Evolutionary conservation across 1,139 yeast species (phyloP), one percentile per base, ranked within the genome.

Genomic region (Diutina rugosa): DNA sequence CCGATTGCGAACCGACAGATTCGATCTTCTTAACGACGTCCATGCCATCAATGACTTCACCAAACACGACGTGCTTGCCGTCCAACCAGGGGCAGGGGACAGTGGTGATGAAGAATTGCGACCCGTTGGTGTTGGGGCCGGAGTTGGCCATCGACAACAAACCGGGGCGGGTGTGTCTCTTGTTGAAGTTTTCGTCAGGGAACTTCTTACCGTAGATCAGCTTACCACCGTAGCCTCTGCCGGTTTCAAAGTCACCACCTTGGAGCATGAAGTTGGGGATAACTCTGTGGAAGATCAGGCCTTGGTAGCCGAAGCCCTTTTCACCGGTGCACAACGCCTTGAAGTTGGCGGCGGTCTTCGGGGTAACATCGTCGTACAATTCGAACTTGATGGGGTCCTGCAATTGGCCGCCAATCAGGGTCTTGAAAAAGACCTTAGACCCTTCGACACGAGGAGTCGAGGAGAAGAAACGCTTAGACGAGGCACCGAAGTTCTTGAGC

Each of bases 1-100:
- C 77, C 55, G 66, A 58, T 58, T 63, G 61, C 54, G 74, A 63
- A 49, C 77, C 77, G 56, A 63, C 63, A 51, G 66, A 62, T 62
- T 73, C 77, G 57, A 73, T 72, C 61, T 69, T 69, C 64, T 70
- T 65, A 55, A 73, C 76, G 28, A 69, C 72, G 55, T 73, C 77
- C 61, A 62, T 64, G 48, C 77, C 77, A 56, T 72, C 76, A 55
- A 67, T 65, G 55, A 73, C 77, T 64, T 73, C 76, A 57, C 77
- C 77, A 58, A 73, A 73, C 32, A 72, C 77, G 61, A 70, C 73
- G 63, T 73, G 77, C 58, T 67, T 68, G 56, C 77, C 77, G 59
- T 73, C 75, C 61, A 73, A 72, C 77, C 77, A 72, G 47, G 74
- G 73, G 61, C 73, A 69, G 55, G 76, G 73, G 49, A 73, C 76